Evolutionary conservation across 139 green algal species (phyloP).

Genomic region (Chlamydomonas eustigma): DNA sequence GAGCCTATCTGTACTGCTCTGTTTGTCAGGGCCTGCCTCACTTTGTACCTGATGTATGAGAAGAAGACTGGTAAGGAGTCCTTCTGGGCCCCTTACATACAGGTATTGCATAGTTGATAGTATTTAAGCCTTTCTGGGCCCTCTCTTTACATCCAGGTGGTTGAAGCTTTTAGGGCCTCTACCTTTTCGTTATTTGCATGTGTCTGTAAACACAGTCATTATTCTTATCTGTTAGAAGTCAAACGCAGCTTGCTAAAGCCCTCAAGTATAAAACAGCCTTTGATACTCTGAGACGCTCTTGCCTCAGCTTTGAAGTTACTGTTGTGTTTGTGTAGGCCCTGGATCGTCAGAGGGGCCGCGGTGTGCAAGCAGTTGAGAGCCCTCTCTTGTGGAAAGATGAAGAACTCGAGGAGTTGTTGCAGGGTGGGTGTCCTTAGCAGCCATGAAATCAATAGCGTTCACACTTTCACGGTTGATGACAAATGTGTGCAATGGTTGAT

Average conservation of each 20-base stretch:
- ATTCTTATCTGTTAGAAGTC: no score
- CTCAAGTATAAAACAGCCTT: no score
- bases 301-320: no score
- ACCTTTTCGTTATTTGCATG: no score
- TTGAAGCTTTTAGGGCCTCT: no score
- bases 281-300: no score
- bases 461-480: no score
- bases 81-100: slow-evolving; percentile 85
- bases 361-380: slow-evolving; percentile 46
- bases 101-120: slow-evolving; percentile 22
- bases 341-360: slow-evolving; percentile 68
- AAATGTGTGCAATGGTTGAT: no score
- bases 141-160: no score
- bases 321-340: slow-evolving; percentile 54
- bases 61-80: slow-evolving; percentile 75
- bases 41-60: slow-evolving; percentile 86
- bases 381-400: slow-evolving; percentile 79
- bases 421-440: slow-evolving; percentile 25
- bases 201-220: no score
- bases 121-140: not conserved
- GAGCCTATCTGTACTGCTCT: slow-evolving; percentile 1
- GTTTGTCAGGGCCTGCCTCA: not conserved
- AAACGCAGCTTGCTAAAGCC: no score
- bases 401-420: slow-evolving; percentile 59
- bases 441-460: no score